Percentiles rank a stretch among this genome's conserved stretches.
phyloP scores from a whole-genome alignment of 805 yeast genomes.

The Suhomyces faveliae region DNA sequence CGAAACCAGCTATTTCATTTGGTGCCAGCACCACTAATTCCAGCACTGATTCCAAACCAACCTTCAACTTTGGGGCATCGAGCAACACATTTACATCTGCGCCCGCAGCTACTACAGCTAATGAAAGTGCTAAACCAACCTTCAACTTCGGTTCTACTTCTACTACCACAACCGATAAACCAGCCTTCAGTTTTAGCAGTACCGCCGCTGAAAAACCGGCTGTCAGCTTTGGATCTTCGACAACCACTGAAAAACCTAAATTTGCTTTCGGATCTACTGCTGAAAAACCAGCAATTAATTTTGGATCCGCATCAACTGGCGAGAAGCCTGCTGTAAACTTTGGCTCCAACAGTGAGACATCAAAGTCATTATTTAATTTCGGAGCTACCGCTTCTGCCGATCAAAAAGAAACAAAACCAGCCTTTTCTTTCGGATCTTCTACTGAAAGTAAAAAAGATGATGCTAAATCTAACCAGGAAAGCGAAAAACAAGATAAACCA shows the following conservation, averaged over 20 bases:
- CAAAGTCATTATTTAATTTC: conserved; percentile 1
- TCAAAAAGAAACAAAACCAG: conserved; percentile 2
- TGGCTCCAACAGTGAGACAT: conserved; percentile 14
- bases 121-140: background rate
- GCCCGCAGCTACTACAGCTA: background rate
- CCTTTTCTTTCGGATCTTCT: conserved; percentile 7
- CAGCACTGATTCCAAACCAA: conserved; percentile 9
- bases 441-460: background rate
- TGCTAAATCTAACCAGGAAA: conserved; percentile 3
- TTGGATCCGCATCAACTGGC: conserved; percentile 19
- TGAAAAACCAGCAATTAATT: conserved; percentile 32
- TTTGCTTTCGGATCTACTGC: conserved; percentile 44
- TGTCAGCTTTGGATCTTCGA: conserved; percentile 16
- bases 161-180: background rate
- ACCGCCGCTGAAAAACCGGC: background rate
- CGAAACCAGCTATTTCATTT: conserved; percentile 17
- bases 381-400: conserved; percentile 3
- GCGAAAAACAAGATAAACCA: background rate
- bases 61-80: conserved; percentile 14
- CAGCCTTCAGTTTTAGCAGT: background rate
- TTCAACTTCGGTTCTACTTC: background rate
- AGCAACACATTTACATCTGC: background rate
- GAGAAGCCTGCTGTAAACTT: conserved; percentile 16
- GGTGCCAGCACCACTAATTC: background rate
- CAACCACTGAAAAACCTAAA: conserved; percentile 30